Evolutionary conservation across 257 asterid species (phyloP).

Genomic region (Solanum chilense): DNA sequence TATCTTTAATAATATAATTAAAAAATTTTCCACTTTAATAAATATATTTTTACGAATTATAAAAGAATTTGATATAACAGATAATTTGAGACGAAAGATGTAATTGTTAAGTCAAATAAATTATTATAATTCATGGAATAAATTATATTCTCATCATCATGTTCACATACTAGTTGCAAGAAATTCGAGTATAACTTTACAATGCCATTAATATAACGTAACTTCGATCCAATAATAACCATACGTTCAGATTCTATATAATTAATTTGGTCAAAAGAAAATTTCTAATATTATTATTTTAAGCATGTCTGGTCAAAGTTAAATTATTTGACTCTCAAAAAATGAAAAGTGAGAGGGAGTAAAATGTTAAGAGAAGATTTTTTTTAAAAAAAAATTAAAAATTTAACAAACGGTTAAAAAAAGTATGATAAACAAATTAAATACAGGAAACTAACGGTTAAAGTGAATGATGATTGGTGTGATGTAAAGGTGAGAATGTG

Average conservation of each 20-base stretch:
- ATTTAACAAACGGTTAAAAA: no score
- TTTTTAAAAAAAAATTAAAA: no score
- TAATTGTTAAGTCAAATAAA: background rate
- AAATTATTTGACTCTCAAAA: no score
- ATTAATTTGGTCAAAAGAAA: background rate
- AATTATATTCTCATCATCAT: background rate
- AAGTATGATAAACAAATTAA: background rate
- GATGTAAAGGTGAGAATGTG: no score
- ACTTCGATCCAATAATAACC: background rate
- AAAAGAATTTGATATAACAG: rapidly evolving
- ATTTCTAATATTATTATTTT: no score
- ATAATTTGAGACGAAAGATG: background rate
- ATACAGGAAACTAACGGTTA: no score
- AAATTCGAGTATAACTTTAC: background rate
- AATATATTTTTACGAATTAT: background rate
- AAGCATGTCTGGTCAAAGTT: no score
- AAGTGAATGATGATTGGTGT: no score
- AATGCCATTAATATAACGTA: background rate
- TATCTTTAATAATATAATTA: background rate
- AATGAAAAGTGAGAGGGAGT: no score
- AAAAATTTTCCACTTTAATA: background rate
- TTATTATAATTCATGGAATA: background rate
- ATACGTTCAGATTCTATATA: background rate
- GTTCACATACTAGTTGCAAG: background rate
- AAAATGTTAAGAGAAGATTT: no score